Evolutionary conservation across 768 basidiomycete genomes (phyloP).

Genomic region (Rhizopogon sp.): DNA sequence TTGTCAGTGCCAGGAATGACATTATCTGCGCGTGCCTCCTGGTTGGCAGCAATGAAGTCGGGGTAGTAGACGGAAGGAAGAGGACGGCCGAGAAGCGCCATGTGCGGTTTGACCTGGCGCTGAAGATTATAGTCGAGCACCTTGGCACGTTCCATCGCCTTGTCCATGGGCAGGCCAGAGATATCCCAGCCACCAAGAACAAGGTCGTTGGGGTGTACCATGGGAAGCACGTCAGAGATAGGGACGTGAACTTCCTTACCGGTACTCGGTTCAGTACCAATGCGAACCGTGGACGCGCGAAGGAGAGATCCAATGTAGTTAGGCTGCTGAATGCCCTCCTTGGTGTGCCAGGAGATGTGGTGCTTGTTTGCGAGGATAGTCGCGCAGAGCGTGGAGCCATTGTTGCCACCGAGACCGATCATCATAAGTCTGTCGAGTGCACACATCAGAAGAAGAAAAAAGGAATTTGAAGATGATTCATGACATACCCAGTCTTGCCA

Average conservation of each 20-base stretch:
- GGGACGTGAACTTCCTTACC: conserved; percentile 93
- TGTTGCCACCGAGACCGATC: conserved; percentile 96
- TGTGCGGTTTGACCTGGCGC: conserved; percentile 85
- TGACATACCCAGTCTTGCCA: conserved; percentile 83
- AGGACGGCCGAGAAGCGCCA: conserved; percentile 76
- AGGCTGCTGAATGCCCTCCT: conserved; percentile 85
- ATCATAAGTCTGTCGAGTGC: conserved; percentile 75
- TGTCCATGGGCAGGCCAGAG: conserved; percentile 76
- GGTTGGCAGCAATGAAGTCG: conserved; percentile 97
- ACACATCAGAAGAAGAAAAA: background rate
- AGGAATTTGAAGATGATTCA: background rate
- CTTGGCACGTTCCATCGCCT: conserved; percentile 89
- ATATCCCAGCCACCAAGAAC: conserved; percentile 99
- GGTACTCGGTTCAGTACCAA: conserved; percentile 74
- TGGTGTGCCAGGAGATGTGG: conserved; percentile 93
- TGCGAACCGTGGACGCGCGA: conserved; percentile 90
- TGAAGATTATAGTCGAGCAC: conserved; percentile 97
- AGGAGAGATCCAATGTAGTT: conserved; percentile 98
- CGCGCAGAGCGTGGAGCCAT: conserved; percentile 89
- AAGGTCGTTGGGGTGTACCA: conserved; percentile 98
- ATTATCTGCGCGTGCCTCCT: conserved; percentile 94
- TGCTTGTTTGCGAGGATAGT: conserved; percentile 96
- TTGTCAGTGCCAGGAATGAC: conserved; percentile 83
- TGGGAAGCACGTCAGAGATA: conserved; percentile 87
- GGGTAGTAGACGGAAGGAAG: conserved; percentile 96